These are phyloP conservation scores for Bauhinia variegata DNA, from an alignment of 306 rosid genomes.

Conservation along the genomic window DNA sequence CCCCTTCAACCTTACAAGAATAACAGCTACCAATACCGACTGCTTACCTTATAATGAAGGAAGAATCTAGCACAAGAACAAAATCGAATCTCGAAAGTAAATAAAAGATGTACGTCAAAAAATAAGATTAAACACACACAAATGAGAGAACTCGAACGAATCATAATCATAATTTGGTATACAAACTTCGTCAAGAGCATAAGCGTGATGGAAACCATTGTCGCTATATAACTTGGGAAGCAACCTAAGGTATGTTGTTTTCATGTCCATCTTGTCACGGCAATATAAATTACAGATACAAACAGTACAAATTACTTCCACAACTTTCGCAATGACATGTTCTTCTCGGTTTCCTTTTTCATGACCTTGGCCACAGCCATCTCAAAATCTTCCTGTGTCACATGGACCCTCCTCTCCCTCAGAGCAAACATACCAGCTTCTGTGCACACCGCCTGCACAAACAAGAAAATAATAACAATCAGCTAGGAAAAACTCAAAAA, in stretches of 20 bases:
- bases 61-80: too few relatives aligned
- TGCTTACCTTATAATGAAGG: too few relatives aligned
- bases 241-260: slow-evolving; percentile 24
- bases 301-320: slow-evolving; percentile 71
- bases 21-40: too few relatives aligned
- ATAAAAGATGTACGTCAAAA: too few relatives aligned
- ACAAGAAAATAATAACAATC: background rate
- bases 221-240: slow-evolving; percentile 19
- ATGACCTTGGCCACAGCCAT: slow-evolving; percentile 99
- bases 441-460: slow-evolving; percentile 92
- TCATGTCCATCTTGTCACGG: slow-evolving; percentile 29
- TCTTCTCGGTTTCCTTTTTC: slow-evolving; percentile 96
- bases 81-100: too few relatives aligned
- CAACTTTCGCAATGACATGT: slow-evolving; percentile 93
- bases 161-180: slow-evolving; percentile 37
- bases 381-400: slow-evolving; percentile 96
- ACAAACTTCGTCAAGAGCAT: slow-evolving; percentile 29
- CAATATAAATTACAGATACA: slow-evolving; percentile 20
- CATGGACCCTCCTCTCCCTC: slow-evolving; percentile 96
- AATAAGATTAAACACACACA: background rate
- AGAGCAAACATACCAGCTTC: slow-evolving; percentile 99
- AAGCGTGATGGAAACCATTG: slow-evolving; percentile 31
- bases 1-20: too few relatives aligned
- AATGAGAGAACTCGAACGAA: slow-evolving; percentile 15
- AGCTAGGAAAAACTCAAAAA: background rate